Conservation (phyloP, 2,329 filamentous ascomycete genomes). For the Penicillium hordei region DNA sequence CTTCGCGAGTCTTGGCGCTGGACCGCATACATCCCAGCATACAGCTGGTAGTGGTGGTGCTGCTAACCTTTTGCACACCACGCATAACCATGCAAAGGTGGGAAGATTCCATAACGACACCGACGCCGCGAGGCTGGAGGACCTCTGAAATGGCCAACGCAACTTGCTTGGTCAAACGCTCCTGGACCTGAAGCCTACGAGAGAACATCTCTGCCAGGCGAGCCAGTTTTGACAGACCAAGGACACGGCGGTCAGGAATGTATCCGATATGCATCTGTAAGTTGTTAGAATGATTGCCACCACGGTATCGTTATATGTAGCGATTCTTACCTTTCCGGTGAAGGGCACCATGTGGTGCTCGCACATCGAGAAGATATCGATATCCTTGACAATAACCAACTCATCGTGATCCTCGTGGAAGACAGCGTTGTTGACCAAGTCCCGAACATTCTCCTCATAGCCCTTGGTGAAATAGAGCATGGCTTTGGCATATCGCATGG, state of each 20-base stretch:
- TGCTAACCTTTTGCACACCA: conserved; percentile 88
- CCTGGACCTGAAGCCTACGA: conserved; percentile 89
- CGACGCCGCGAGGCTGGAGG: conserved; percentile 88
- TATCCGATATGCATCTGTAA: conserved; percentile 96
- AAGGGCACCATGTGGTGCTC: conserved; percentile 98
- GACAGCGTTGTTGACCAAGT: conserved; percentile 89
- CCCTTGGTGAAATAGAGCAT: conserved; percentile 95
- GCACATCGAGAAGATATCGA: conserved; percentile 90
- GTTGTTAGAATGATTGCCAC: conserved; percentile 12
- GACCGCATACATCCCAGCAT: conserved; percentile 95
- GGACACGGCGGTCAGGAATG: conserved; percentile 85
- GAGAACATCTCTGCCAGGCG: conserved; percentile 97
- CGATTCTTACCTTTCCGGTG: conserved; percentile 72
- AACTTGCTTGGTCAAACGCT: conserved; percentile 93
- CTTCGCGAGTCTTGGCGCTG: conserved; percentile 89
- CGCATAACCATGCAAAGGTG: conserved; percentile 99
- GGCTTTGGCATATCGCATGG: conserved; percentile 88
- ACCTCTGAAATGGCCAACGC: conserved; percentile 92
- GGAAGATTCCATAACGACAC: conserved; percentile 94
- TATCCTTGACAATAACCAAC: conserved; percentile 96
- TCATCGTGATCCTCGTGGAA: conserved; percentile 98
- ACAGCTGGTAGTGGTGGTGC: conserved; percentile 90
- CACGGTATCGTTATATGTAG: background rate
- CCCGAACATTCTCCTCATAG: conserved; percentile 89
- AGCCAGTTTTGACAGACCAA: conserved; percentile 92